These are phyloP conservation scores for Bombardia bombarda DNA, from an alignment of 495 filamentous ascomycete species.

Conservation along the genomic window DNA sequence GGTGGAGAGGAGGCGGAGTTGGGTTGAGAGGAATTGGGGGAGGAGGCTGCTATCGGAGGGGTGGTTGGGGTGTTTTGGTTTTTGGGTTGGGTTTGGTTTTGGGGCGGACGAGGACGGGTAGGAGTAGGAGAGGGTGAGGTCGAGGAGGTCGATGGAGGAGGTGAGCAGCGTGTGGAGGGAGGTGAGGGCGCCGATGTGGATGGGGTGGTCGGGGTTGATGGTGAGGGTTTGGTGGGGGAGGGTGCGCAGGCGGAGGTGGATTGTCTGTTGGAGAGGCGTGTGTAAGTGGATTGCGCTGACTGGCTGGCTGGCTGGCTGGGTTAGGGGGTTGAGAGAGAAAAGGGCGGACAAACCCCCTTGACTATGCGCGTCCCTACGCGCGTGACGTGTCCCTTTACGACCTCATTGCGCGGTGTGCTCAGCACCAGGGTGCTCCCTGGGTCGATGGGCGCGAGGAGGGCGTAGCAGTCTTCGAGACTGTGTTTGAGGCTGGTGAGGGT, in stretches of 20 bases:
- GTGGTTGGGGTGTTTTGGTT: conserved; percentile 16
- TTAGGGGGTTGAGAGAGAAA: neutral
- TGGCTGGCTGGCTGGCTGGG: neutral
- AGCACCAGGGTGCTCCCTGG: conserved; percentile 80
- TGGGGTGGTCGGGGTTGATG: conserved; percentile 48
- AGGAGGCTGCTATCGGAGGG: conserved; percentile 9
- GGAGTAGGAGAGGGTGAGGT: conserved; percentile 59
- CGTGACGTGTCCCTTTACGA: conserved; percentile 85
- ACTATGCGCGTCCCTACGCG: conserved; percentile 68
- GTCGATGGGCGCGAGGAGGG: conserved; percentile 72
- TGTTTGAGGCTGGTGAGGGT: conserved; percentile 69
- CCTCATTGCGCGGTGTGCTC: conserved; percentile 79
- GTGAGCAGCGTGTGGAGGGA: conserved; percentile 67
- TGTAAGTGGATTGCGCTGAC: neutral
- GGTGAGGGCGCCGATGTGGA: conserved; percentile 59
- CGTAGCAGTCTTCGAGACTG: conserved; percentile 82
- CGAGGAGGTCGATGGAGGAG: conserved; percentile 67
- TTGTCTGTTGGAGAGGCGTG: conserved; percentile 19
- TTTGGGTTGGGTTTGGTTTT: conserved; percentile 20
- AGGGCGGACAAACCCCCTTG: conserved; percentile 55
- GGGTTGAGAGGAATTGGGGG: conserved; percentile 61
- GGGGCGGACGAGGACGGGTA: conserved; percentile 35
- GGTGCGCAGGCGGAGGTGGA: conserved; percentile 42
- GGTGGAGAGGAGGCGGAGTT: conserved; percentile 68
- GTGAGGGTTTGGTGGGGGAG: conserved; percentile 40